A percentile compares a stretch with the other conserved stretches of the same genome.
phyloP scores from a whole-genome alignment of 441 rosid genomes.

The Sinapis alba region DNA sequence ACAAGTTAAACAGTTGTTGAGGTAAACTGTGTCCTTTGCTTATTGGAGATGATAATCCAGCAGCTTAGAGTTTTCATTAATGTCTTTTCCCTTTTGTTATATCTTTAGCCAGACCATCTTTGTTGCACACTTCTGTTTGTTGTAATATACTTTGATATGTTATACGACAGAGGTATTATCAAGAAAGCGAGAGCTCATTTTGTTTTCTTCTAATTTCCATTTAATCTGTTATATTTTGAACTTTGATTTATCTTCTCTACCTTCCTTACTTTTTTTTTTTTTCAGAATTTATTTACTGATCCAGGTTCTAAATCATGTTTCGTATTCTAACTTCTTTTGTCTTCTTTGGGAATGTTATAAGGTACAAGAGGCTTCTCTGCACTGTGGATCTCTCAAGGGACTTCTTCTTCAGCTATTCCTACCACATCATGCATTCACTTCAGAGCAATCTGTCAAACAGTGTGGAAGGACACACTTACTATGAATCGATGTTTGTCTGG shows the following conservation, averaged over 20 bases:
- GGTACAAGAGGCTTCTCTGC: constrained; percentile 85
- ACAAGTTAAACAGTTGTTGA: constrained; percentile 45
- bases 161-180: constrained; percentile 77
- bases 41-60: constrained; percentile 26
- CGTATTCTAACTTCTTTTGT: constrained; percentile 33
- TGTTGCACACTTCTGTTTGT: constrained; percentile 64
- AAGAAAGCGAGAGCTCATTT: constrained; percentile 56
- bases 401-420: constrained; percentile 87
- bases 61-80: constrained; percentile 25
- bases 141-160: constrained; percentile 62
- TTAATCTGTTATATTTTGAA: constrained; percentile 24
- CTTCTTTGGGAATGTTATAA: constrained; percentile 37
- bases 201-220: constrained; percentile 29
- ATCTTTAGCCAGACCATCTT: constrained; percentile 34
- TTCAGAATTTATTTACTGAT: constrained; percentile 27
- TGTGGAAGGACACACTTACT: constrained; percentile 49
- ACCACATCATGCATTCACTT: constrained; percentile 68
- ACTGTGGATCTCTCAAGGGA: constrained; percentile 79
- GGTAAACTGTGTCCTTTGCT: constrained; percentile 27
- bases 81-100: constrained; percentile 24
- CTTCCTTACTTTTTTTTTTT: constrained; percentile 11
- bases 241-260: constrained; percentile 14
- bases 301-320: constrained; percentile 43
- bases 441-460: constrained; percentile 59
- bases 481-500: constrained; percentile 83